Percentiles rank a stretch among this genome's conserved stretches.
Evolutionary conservation across 2,329 filamentous ascomycete species (phyloP).

Genomic region (Zymoseptoria crescenta): DNA sequence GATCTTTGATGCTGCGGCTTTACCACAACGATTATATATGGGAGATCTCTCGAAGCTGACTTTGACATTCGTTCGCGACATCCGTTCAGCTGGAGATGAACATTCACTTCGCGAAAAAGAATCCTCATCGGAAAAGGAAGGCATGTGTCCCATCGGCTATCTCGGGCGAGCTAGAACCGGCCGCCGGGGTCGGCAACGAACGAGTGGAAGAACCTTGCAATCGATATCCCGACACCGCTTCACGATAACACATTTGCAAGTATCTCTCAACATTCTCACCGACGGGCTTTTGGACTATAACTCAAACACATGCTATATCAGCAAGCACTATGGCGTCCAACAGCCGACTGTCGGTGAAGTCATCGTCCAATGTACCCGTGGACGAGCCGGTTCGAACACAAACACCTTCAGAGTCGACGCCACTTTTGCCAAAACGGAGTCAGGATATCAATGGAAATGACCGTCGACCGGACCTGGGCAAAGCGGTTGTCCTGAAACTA

Average conservation of each 20-base stretch:
- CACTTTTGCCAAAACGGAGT: neutral
- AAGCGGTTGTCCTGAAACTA: constrained; percentile 36
- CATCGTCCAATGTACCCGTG: neutral
- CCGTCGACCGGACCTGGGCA: constrained; percentile 16
- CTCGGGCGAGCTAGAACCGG: neutral
- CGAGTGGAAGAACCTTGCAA: neutral
- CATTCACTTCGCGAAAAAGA: neutral
- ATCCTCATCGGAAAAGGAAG: neutral
- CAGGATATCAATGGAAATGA: neutral
- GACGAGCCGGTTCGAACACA: neutral
- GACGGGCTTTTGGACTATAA: neutral
- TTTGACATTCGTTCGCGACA: too few relatives aligned
- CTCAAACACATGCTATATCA: neutral
- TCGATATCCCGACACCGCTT: neutral
- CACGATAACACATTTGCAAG: neutral
- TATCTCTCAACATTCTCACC: neutral
- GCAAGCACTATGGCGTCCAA: neutral
- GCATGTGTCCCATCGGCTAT: neutral
- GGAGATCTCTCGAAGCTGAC: too few relatives aligned
- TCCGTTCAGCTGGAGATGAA: neutral
- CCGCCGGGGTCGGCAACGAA: neutral
- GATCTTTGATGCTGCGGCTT: too few relatives aligned
- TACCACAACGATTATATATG: too few relatives aligned
- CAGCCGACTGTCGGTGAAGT: neutral
- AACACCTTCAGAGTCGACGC: neutral